Percentiles rank a stretch among this genome's conserved stretches.
Conservation (phyloP, 371 early-diverging fungal genomes). For the Entomophthora muscae region DNA sequence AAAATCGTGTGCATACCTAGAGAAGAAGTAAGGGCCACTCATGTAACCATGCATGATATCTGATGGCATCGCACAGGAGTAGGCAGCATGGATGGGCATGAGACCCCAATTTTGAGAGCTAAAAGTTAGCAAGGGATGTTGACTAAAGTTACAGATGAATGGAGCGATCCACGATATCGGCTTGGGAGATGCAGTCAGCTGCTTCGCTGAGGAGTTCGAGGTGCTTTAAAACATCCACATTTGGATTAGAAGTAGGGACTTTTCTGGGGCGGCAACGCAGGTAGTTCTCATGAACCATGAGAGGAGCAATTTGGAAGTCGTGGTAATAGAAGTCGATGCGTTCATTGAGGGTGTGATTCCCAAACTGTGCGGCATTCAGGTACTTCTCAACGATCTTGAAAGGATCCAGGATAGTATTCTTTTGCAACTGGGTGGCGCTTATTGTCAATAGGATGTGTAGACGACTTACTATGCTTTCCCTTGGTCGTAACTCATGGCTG, state of each 20-base stretch:
- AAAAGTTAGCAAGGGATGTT: conserved; percentile 6
- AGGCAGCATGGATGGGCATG: conserved; percentile 78
- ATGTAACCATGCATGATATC: conserved; percentile 48
- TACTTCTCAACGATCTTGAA: conserved; percentile 75
- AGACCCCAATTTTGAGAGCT: conserved; percentile 67
- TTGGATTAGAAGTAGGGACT: conserved; percentile 5
- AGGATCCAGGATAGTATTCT: conserved; percentile 52
- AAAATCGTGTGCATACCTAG: conserved; percentile 14
- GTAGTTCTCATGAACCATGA: conserved; percentile 79
- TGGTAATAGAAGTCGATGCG: conserved; percentile 87
- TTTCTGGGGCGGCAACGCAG: conserved; percentile 16
- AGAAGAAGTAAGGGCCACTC: conserved; percentile 15
- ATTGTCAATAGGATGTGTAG: neutral
- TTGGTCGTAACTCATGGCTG: conserved; percentile 58
- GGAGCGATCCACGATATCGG: conserved; percentile 64
- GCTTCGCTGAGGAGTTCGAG: conserved; percentile 56
- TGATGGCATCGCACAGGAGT: conserved; percentile 79
- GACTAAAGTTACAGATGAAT: conserved; percentile 58
- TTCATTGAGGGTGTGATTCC: conserved; percentile 36
- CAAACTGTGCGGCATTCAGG: conserved; percentile 31
- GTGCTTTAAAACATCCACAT: neutral
- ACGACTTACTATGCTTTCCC: conserved; percentile 33
- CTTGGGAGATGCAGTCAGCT: conserved; percentile 79
- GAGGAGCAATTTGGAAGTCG: conserved; percentile 75
- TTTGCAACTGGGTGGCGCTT: conserved; percentile 31